Evolutionary conservation across 2,329 filamentous ascomycete genomes (phyloP).

Genomic region (Epichloe bromicola): DNA sequence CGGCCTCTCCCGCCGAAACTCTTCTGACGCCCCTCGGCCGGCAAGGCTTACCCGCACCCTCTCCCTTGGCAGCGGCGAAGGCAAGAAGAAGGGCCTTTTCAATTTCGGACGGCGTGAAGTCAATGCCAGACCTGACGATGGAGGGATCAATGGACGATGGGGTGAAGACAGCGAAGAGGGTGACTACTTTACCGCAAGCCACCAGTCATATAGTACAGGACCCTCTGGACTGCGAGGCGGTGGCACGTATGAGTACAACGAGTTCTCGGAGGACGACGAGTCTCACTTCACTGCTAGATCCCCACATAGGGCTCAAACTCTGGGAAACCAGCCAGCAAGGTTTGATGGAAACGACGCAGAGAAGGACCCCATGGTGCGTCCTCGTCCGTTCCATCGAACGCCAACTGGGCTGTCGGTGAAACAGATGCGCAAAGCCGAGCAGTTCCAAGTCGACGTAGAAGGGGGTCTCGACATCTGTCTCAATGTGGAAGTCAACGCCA

Average conservation of each 20-base stretch:
- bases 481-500: conserved; percentile 77
- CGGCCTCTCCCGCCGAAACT: conserved; percentile 26
- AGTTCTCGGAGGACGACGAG: conserved; percentile 44
- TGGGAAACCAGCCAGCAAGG: conserved; percentile 14
- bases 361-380: conserved; percentile 10
- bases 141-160: conserved; percentile 44
- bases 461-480: conserved; percentile 76
- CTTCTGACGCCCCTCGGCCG: conserved; percentile 24
- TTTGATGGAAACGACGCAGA: conserved; percentile 11
- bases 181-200: conserved; percentile 12
- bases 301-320: conserved; percentile 18
- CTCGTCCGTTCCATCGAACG: conserved; percentile 47
- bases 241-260: conserved; percentile 24
- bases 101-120: conserved; percentile 29
- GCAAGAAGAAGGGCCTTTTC: conserved; percentile 29
- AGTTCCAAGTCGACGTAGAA: conserved; percentile 58
- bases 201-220: conserved; percentile 10
- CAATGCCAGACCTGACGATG: conserved; percentile 30
- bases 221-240: conserved; percentile 27
- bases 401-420: conserved; percentile 56
- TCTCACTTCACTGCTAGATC: conserved; percentile 38
- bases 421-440: conserved; percentile 40
- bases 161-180: conserved; percentile 31
- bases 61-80: conserved; percentile 45
- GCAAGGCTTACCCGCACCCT: conserved; percentile 41